These are phyloP conservation scores for Phytophthora capsici DNA, from an alignment of 352 stramenopile species.

Conservation along the genomic window DNA sequence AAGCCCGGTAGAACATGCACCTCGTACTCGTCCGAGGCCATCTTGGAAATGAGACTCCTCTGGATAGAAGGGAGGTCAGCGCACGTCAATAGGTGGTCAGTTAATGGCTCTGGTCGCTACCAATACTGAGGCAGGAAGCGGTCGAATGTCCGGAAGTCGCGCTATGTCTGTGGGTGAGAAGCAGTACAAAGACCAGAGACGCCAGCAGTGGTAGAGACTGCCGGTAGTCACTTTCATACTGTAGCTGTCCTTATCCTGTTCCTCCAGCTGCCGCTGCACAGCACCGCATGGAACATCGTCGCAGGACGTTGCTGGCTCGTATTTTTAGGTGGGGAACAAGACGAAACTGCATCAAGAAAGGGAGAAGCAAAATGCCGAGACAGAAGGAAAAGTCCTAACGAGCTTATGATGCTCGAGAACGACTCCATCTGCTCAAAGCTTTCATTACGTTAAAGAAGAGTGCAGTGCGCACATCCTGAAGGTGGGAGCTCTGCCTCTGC, in stretches of 20 bases:
- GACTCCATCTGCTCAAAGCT: background rate
- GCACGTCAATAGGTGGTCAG: constrained; percentile 23
- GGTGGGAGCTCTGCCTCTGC: constrained; percentile 9
- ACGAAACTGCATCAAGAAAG: background rate
- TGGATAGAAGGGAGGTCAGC: background rate
- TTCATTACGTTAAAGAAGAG: constrained; percentile 29
- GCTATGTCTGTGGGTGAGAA: constrained; percentile 11
- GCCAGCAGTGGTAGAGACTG: constrained; percentile 28
- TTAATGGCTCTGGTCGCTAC: background rate
- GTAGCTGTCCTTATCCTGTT: constrained; percentile 26
- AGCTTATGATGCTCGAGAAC: background rate
- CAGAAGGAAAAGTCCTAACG: background rate
- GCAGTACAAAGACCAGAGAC: constrained; percentile 17
- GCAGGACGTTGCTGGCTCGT: constrained; percentile 17
- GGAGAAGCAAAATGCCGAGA: constrained; percentile 14
- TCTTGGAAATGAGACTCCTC: too few relatives aligned
- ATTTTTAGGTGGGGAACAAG: background rate
- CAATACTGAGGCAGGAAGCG: constrained; percentile 2
- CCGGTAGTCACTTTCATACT: constrained; percentile 10
- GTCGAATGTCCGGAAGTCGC: background rate
- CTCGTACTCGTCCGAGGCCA: constrained; percentile 29
- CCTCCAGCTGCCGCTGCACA: constrained; percentile 1
- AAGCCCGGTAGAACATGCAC: constrained; percentile 58
- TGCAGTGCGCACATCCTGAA: constrained; percentile 24
- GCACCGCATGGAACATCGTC: constrained; percentile 19